Evolutionary conservation across 805 yeast species (phyloP).

Genomic region (Myxozyma monticola): DNA sequence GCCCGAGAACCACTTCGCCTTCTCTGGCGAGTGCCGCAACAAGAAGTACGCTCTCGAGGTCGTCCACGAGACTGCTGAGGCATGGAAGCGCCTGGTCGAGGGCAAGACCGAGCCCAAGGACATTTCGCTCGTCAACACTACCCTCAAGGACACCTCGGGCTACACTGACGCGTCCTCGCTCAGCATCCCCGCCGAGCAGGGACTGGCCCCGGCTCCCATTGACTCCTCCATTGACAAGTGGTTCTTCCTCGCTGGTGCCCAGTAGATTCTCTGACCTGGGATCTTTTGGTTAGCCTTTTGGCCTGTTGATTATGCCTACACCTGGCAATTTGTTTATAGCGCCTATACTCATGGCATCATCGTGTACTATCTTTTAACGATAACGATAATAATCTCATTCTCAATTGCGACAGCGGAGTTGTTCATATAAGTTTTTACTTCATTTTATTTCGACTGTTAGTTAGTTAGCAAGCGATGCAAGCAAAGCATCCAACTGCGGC

Average conservation of each 20-base stretch:
- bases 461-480: constrained; percentile 38
- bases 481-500: constrained; percentile 42
- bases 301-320: no score
- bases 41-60: constrained; percentile 83
- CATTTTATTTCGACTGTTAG: neutral
- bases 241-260: constrained; percentile 77
- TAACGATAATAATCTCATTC: no score
- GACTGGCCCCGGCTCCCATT: constrained; percentile 81
- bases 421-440: neutral
- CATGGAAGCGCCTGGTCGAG: constrained; percentile 75
- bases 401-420: neutral
- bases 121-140: constrained; percentile 73
- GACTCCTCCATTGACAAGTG: constrained; percentile 97
- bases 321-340: no score
- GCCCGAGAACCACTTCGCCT: constrained; percentile 95
- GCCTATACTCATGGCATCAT: no score
- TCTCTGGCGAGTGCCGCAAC: constrained; percentile 88
- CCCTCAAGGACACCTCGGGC: constrained; percentile 58
- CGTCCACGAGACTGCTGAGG: constrained; percentile 75
- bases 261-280: constrained; percentile 13
- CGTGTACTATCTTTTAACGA: no score
- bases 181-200: constrained; percentile 60
- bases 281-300: neutral
- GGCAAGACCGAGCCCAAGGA: constrained; percentile 63
- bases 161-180: constrained; percentile 48